These are phyloP conservation scores for Ganoderma meredithae DNA, from an alignment of 1,284 basidiomycete genomes.

Conservation along the genomic window DNA sequence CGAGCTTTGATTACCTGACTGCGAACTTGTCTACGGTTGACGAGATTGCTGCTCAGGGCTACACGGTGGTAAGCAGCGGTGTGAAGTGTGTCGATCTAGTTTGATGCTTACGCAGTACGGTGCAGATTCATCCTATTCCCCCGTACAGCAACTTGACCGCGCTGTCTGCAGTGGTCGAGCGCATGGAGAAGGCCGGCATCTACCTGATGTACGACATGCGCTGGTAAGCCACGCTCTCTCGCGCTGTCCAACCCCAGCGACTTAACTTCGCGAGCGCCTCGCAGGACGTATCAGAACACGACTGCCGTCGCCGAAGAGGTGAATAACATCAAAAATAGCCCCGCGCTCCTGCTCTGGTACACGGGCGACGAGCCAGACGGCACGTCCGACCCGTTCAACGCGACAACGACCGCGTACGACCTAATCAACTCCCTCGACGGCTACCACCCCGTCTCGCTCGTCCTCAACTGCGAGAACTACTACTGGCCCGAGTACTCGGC, in stretches of 20 bases:
- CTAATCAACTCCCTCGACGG: constrained; percentile 74
- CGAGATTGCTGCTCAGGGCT: constrained; percentile 64
- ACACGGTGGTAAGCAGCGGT: constrained; percentile 37
- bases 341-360: constrained; percentile 80
- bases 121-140: constrained; percentile 70
- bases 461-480: constrained; percentile 78
- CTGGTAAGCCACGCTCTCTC: constrained; percentile 47
- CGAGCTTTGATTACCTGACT: constrained; percentile 68
- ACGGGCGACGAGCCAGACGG: constrained; percentile 82
- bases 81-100: too few species aligned
- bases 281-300: constrained; percentile 71
- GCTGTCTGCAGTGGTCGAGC: constrained; percentile 64
- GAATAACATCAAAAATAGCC: constrained; percentile 66
- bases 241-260: not conserved
- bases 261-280: not conserved
- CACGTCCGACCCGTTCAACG: constrained; percentile 67
- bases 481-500: constrained; percentile 63
- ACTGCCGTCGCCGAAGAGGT: constrained; percentile 71
- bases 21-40: constrained; percentile 63
- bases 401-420: constrained; percentile 62
- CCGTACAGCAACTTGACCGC: constrained; percentile 64
- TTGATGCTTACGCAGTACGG: constrained; percentile 33
- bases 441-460: constrained; percentile 79
- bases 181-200: constrained; percentile 74
- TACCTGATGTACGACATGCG: constrained; percentile 85